A percentile compares a stretch with the other conserved stretches of the same genome.
These are phyloP conservation scores for Caloboletus firmus DNA, from an alignment of 1,284 basidiomycete genomes.

Conservation along the genomic window DNA sequence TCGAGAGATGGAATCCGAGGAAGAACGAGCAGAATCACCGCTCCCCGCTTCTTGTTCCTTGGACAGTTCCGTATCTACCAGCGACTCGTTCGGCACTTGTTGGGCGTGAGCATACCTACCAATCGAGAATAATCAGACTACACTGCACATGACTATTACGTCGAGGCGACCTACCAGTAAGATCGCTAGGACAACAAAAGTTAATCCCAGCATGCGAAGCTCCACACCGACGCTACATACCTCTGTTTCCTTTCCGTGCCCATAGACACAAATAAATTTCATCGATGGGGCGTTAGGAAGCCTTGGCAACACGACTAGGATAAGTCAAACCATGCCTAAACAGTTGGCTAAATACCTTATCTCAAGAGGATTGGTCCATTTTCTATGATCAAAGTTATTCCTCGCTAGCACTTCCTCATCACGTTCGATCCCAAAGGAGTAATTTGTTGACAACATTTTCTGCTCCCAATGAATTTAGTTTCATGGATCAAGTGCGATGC, in stretches of 20 bases:
- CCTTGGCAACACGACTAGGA: constrained; percentile 39
- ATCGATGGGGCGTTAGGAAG: constrained; percentile 90
- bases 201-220: constrained; percentile 1
- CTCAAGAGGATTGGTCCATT: constrained; percentile 98
- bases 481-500: neutral
- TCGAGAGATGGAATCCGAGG: constrained; percentile 56
- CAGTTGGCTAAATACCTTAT: constrained; percentile 51
- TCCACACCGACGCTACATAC: constrained; percentile 39
- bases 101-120: constrained; percentile 70
- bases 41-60: constrained; percentile 38
- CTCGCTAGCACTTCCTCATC: constrained; percentile 62
- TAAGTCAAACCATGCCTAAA: neutral
- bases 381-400: constrained; percentile 72
- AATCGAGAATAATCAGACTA: neutral
- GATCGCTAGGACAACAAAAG: constrained; percentile 52
- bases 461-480: constrained; percentile 35
- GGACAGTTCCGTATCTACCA: constrained; percentile 46
- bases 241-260: constrained; percentile 96
- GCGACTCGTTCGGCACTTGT: constrained; percentile 65
- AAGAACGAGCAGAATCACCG: constrained; percentile 47
- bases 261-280: constrained; percentile 94
- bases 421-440: constrained; percentile 90
- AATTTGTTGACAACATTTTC: constrained; percentile 90
- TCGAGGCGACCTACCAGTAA: constrained; percentile 55
- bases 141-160: neutral